Percentiles rank a stretch among this genome's conserved stretches.
Evolutionary conservation across 176 grass and related monocot genomes (phyloP).

Genomic region (Olyra latifolia): DNA sequence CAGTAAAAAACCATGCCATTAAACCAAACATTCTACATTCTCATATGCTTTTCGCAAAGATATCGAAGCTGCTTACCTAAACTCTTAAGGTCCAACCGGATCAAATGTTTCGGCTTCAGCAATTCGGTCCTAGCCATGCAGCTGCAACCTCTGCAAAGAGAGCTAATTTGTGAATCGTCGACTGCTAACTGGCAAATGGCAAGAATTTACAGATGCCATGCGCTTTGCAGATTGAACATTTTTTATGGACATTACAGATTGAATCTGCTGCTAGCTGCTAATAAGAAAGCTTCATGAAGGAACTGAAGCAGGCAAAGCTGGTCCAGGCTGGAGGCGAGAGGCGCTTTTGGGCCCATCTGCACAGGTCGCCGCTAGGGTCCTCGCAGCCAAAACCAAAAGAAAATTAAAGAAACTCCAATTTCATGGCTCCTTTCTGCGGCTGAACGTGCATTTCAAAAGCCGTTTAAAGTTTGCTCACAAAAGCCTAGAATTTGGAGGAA

Average conservation of each 20-base stretch:
- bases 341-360: slow-evolving; percentile 21
- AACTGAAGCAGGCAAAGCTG: not conserved
- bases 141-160: no score
- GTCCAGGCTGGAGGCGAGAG: not conserved
- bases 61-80: no score
- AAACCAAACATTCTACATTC: no score
- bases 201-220: not conserved
- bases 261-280: not conserved
- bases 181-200: no score
- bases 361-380: not conserved
- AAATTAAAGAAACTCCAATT: not conserved
- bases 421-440: not conserved
- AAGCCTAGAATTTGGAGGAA: not conserved
- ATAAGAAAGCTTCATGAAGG: not conserved
- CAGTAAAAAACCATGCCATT: no score
- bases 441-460: not conserved
- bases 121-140: no score
- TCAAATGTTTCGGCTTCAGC: no score
- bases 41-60: no score
- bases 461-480: not conserved
- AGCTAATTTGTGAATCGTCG: not conserved
- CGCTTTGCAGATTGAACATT: not conserved
- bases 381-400: not conserved
- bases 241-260: no score
- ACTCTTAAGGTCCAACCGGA: no score